These are phyloP conservation scores for Aspergillus sp. DNA, from an alignment of 2,329 filamentous ascomycete species.

Conservation along the genomic window DNA sequence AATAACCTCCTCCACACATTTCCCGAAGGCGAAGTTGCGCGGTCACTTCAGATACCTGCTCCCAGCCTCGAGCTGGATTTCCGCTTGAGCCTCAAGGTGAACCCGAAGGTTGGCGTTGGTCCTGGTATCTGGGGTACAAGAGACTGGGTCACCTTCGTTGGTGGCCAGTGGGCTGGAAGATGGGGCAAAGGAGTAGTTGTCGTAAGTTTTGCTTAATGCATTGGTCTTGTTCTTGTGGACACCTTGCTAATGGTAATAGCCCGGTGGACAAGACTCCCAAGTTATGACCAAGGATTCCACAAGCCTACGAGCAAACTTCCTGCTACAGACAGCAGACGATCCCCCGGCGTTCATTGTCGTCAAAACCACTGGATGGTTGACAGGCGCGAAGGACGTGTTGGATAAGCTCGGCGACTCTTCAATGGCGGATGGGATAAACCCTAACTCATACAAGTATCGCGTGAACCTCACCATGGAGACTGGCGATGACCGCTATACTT, in stretches of 20 bases:
- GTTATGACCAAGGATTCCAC: constrained; percentile 50
- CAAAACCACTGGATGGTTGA: constrained; percentile 49
- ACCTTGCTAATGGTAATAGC: constrained; percentile 31
- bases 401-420: constrained; percentile 48
- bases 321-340: constrained; percentile 53
- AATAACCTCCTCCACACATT: constrained; percentile 53
- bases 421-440: constrained; percentile 48
- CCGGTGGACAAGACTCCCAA: constrained; percentile 52
- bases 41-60: constrained; percentile 48
- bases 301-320: constrained; percentile 45
- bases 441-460: constrained; percentile 51
- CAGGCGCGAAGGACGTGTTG: constrained; percentile 49
- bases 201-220: constrained; percentile 32
- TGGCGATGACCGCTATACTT: constrained; percentile 50
- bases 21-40: constrained; percentile 50
- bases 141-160: constrained; percentile 53
- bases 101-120: constrained; percentile 51
- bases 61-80: constrained; percentile 53
- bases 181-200: constrained; percentile 54
- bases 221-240: not conserved
- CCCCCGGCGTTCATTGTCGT: constrained; percentile 51
- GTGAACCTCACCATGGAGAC: constrained; percentile 51
- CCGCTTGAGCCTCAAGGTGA: constrained; percentile 54
- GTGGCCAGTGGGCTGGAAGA: constrained; percentile 53
- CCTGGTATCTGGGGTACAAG: constrained; percentile 50